Conservation (phyloP, 768 basidiomycete genomes). For the Boletus fagicola region DNA sequence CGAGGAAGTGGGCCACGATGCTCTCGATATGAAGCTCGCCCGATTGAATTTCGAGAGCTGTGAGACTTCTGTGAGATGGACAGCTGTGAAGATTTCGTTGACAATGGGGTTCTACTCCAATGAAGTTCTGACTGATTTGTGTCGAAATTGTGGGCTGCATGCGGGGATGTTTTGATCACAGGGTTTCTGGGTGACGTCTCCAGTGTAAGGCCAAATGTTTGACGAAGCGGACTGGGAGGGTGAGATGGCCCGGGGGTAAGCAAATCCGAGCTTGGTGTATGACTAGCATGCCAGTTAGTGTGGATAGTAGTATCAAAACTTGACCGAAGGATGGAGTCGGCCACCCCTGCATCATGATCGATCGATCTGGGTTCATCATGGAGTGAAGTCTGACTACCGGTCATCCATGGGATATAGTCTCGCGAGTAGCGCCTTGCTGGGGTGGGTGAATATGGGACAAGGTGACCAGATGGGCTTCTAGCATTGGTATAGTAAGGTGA, state of each 20-base stretch:
- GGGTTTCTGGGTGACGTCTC: not conserved
- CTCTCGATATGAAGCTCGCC: constrained; percentile 23
- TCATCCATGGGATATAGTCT: constrained; percentile 4
- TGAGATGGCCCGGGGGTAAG: not conserved
- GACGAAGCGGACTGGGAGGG: constrained; percentile 1
- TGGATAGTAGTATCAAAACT: not conserved
- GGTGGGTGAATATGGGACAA: constrained; percentile 15
- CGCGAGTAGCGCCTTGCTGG: constrained; percentile 13
- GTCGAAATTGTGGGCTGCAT: not conserved
- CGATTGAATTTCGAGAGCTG: constrained; percentile 17
- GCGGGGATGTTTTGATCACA: not conserved
- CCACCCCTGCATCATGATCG: not conserved
- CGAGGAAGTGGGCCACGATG: constrained; percentile 18
- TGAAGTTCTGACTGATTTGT: not conserved
- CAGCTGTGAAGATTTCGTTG: constrained; percentile 12
- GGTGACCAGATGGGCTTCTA: constrained; percentile 23
- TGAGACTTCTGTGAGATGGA: constrained; percentile 17
- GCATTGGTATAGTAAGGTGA: constrained; percentile 3
- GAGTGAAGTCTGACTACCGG: constrained; percentile 14
- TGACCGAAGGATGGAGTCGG: not conserved
- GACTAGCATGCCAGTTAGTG: not conserved
- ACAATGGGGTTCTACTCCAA: constrained; percentile 11
- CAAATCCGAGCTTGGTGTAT: not conserved
- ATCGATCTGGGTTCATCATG: constrained; percentile 16
- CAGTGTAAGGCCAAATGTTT: not conserved